Evolutionary conservation across 371 early-diverging fungal genomes (phyloP).

Genomic region (Lichtheimia hyalospora): DNA sequence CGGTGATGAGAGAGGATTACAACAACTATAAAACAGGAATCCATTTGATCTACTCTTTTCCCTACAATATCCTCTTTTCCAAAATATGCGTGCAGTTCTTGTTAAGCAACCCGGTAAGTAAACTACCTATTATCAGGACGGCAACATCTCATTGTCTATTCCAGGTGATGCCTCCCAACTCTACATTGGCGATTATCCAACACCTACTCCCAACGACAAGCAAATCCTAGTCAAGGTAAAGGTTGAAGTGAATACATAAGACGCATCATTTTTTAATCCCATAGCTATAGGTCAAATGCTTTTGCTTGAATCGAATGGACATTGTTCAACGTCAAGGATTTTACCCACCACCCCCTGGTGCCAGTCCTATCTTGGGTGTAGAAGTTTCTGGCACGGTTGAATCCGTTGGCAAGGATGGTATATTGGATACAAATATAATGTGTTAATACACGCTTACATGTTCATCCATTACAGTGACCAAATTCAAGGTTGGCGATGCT

Average conservation of each 20-base stretch:
- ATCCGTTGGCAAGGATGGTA: slow-evolving; percentile 47
- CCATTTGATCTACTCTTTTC: neutral
- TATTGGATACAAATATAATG: neutral
- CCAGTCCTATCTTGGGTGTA: slow-evolving; percentile 71
- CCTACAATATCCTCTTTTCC: neutral
- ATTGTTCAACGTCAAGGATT: slow-evolving; percentile 69
- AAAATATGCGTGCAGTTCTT: slow-evolving; percentile 34
- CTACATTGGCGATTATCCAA: slow-evolving; percentile 51
- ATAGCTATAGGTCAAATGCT: slow-evolving; percentile 50
- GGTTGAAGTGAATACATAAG: neutral
- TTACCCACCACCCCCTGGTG: slow-evolving; percentile 70
- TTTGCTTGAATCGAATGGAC: slow-evolving; percentile 81
- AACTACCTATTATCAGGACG: neutral
- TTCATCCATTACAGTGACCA: slow-evolving; percentile 24
- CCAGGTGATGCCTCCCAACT: slow-evolving; percentile 58
- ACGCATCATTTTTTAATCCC: neutral
- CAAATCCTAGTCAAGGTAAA: slow-evolving; percentile 70
- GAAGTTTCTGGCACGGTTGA: slow-evolving; percentile 74
- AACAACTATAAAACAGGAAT: neutral
- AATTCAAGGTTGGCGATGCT: slow-evolving; percentile 60
- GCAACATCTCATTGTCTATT: neutral
- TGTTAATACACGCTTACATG: neutral
- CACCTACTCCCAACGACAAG: slow-evolving; percentile 50
- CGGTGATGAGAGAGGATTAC: too few relatives aligned
- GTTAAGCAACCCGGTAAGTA: slow-evolving; percentile 33